These are phyloP conservation scores for Picea abies DNA, from an alignment of 83 land plant species.

Conservation along the genomic window DNA sequence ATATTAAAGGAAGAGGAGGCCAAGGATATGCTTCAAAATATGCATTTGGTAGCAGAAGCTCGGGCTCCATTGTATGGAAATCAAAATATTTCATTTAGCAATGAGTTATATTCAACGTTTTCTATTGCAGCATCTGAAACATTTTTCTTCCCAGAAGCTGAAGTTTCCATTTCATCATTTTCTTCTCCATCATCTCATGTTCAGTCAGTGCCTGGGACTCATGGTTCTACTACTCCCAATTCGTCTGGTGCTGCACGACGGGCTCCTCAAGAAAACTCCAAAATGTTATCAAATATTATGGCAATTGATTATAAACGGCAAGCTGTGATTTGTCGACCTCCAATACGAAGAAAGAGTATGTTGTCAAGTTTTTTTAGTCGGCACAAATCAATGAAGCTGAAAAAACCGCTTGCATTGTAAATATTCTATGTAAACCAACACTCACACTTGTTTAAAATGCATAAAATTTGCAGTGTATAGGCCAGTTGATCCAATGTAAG, in stretches of 20 bases:
- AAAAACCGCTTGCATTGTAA: constrained; percentile 1
- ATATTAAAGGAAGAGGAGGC: constrained; percentile 72
- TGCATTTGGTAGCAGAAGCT: too few relatives aligned
- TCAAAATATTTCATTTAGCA: too few relatives aligned
- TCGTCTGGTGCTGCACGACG: constrained; percentile 22
- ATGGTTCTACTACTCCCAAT: constrained; percentile 27
- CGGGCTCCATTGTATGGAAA: too few relatives aligned
- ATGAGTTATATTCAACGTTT: too few relatives aligned
- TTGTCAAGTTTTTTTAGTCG: constrained; percentile 54
- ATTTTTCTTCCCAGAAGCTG: not conserved
- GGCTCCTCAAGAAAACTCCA: constrained; percentile 26
- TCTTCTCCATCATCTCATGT: constrained; percentile 16
- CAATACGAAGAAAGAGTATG: constrained; percentile 54
- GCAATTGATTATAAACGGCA: constrained; percentile 33
- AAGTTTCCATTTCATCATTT: constrained; percentile 16
- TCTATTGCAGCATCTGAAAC: too few relatives aligned
- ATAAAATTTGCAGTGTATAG: not conserved
- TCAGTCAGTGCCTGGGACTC: constrained; percentile 15
- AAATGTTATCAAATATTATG: constrained; percentile 27
- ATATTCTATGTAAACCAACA: not conserved
- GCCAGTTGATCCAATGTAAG: not conserved
- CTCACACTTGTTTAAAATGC: not conserved
- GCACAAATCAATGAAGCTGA: constrained; percentile 43
- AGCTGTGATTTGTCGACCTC: constrained; percentile 21
- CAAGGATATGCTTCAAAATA: constrained; percentile 68